Conservation (phyloP, 202 grass and related monocot species). For the Panicum virgatum region DNA sequence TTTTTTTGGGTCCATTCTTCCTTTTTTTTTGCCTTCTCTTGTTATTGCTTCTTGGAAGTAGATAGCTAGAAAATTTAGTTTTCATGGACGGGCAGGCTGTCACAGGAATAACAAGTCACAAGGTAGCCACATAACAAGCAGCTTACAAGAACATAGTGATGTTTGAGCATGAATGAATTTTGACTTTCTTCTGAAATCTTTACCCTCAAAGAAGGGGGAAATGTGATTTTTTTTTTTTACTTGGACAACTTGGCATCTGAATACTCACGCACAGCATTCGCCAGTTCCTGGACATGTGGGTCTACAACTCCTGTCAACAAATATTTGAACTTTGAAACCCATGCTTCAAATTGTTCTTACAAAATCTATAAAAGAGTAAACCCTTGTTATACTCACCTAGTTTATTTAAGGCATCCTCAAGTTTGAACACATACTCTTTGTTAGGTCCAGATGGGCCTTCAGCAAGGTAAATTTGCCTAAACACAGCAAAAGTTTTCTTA, state of each 20-base stretch:
- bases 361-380: neutral
- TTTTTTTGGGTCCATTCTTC: neutral
- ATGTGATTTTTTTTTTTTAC: neutral
- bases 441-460: conserved; percentile 86
- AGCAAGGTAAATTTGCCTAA: conserved; percentile 82
- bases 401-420: conserved; percentile 69
- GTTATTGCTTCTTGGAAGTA: neutral
- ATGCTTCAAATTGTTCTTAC: neutral
- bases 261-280: conserved; percentile 56
- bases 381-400: conserved; percentile 46
- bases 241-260: neutral
- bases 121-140: neutral
- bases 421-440: conserved; percentile 83
- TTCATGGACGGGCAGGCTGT: neutral
- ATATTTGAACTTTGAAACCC: neutral
- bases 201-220: neutral
- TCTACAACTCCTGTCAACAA: conserved; percentile 69
- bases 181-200: conserved; percentile 1
- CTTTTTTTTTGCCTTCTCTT: neutral
- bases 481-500: conserved; percentile 3
- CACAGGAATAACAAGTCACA: neutral
- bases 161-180: conserved; percentile 6
- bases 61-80: neutral
- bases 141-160: conserved; percentile 4
- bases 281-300: conserved; percentile 72